These are phyloP conservation scores for Trifolium repens DNA, from an alignment of 306 rosid genomes.

Conservation along the genomic window DNA sequence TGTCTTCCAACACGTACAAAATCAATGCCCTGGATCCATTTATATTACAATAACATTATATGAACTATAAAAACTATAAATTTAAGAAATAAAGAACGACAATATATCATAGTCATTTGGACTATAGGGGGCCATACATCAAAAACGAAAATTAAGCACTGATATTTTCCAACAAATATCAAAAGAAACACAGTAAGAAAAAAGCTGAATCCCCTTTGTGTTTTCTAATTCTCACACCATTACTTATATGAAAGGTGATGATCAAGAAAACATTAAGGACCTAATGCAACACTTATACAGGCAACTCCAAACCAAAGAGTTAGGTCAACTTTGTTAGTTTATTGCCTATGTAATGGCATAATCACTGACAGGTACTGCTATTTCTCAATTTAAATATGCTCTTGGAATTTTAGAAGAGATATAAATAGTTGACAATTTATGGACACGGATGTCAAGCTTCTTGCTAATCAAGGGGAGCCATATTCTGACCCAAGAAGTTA, in stretches of 20 bases:
- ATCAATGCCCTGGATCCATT: slow-evolving; percentile 69
- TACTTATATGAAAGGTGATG: neutral
- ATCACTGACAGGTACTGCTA: too few species aligned
- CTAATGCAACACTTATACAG: neutral
- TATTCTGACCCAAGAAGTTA: too few species aligned
- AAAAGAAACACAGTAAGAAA: neutral
- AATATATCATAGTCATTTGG: slow-evolving; percentile 11
- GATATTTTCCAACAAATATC: slow-evolving; percentile 3
- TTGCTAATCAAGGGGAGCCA: too few species aligned
- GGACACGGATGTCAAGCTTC: too few species aligned
- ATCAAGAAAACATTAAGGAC: neutral
- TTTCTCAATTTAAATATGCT: too few species aligned
- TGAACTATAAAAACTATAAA: slow-evolving; percentile 3
- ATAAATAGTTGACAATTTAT: too few species aligned
- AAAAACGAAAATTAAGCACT: slow-evolving; percentile 26
- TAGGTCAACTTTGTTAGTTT: neutral
- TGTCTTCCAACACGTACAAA: slow-evolving; percentile 88
- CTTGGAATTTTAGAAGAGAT: too few species aligned
- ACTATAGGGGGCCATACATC: slow-evolving; percentile 1
- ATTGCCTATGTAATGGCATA: too few species aligned
- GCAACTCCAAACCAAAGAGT: neutral
- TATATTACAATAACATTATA: slow-evolving; percentile 38
- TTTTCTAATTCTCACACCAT: slow-evolving; percentile 8
- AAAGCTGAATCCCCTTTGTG: neutral
- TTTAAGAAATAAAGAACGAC: slow-evolving; percentile 15